Conservation (phyloP, 1,284 basidiomycete genomes). For the Trametes versicolor region DNA sequence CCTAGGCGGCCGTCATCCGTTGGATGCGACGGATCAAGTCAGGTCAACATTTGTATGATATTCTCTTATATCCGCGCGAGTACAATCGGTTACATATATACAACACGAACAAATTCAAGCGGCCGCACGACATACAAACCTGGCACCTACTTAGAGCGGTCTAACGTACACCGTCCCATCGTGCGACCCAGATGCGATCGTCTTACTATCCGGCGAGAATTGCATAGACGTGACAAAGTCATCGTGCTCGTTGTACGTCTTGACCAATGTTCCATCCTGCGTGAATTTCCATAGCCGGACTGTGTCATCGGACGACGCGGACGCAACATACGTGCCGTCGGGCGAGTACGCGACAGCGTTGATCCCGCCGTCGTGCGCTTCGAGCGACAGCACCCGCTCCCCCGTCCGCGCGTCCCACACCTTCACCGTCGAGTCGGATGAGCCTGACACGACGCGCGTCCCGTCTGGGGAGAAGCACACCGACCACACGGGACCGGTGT, state of each 20-base stretch:
- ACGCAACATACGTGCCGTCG: conserved; percentile 34
- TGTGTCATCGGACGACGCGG: conserved; percentile 37
- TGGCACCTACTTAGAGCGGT: too few relatives aligned
- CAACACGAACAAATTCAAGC: too few relatives aligned
- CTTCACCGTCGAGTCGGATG: conserved; percentile 28
- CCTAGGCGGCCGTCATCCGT: too few relatives aligned
- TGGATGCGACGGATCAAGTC: too few relatives aligned
- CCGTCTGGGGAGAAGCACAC: conserved; percentile 32
- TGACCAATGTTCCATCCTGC: conserved; percentile 16
- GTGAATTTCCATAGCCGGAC: conserved; percentile 39
- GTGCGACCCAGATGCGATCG: conserved; percentile 28
- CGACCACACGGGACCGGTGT: conserved; percentile 27
- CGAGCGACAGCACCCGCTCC: conserved; percentile 22
- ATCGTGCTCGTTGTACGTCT: conserved; percentile 27
- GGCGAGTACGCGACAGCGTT: conserved; percentile 37
- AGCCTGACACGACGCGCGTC: conserved; percentile 27
- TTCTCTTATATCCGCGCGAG: too few relatives aligned
- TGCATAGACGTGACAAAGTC: conserved; percentile 30
- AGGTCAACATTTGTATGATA: too few relatives aligned
- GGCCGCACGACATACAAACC: too few relatives aligned
- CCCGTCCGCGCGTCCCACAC: conserved; percentile 34
- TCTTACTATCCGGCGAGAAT: conserved; percentile 32
- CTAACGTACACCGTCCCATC: conserved; percentile 25
- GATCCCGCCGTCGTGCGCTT: conserved; percentile 31
- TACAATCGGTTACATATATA: too few relatives aligned